phyloP scores from a whole-genome alignment of 1,284 basidiomycete genomes.

The Golubevia pallescens region DNA sequence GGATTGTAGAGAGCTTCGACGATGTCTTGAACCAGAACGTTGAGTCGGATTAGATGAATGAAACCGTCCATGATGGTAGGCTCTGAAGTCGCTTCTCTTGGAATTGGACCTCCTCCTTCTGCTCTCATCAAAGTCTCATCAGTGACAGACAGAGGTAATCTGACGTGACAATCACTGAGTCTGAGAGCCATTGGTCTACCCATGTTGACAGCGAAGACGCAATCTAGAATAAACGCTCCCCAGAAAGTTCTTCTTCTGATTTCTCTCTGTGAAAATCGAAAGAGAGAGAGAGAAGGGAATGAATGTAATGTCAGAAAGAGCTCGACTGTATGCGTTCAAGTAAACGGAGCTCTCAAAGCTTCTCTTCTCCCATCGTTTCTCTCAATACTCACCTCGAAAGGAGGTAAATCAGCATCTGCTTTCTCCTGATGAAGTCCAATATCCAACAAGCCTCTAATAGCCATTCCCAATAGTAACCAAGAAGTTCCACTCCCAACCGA shows the following conservation, averaged over 20 bases:
- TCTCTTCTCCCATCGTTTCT: slow-evolving; percentile 20
- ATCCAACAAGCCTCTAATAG: slow-evolving; percentile 43
- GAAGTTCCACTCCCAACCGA: slow-evolving; percentile 38
- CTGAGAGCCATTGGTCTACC: slow-evolving; percentile 42
- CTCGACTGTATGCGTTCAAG: neutral
- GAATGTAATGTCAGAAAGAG: too few species aligned
- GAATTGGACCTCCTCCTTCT: slow-evolving; percentile 16
- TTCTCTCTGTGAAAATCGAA: neutral
- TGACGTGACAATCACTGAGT: slow-evolving; percentile 38
- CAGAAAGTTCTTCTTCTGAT: slow-evolving; percentile 31
- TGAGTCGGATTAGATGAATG: slow-evolving; percentile 46
- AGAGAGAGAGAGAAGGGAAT: neutral
- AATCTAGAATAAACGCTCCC: slow-evolving; percentile 45
- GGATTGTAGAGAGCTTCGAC: slow-evolving; percentile 37
- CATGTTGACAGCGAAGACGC: slow-evolving; percentile 50
- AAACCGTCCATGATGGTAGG: slow-evolving; percentile 38
- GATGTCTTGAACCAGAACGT: slow-evolving; percentile 39
- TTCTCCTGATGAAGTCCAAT: slow-evolving; percentile 52
- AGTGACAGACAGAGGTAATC: slow-evolving; percentile 29
- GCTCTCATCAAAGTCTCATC: slow-evolving; percentile 13
- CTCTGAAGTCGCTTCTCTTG: slow-evolving; percentile 1
- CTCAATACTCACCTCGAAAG: slow-evolving; percentile 30
- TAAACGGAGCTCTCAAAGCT: neutral
- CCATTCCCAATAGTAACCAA: slow-evolving; percentile 50
- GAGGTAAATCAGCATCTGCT: slow-evolving; percentile 35